A percentile compares a stretch with the other conserved stretches of the same genome.
These are phyloP conservation scores for Ceratobasidium papillatum DNA, from an alignment of 1,284 basidiomycete species.

Conservation along the genomic window DNA sequence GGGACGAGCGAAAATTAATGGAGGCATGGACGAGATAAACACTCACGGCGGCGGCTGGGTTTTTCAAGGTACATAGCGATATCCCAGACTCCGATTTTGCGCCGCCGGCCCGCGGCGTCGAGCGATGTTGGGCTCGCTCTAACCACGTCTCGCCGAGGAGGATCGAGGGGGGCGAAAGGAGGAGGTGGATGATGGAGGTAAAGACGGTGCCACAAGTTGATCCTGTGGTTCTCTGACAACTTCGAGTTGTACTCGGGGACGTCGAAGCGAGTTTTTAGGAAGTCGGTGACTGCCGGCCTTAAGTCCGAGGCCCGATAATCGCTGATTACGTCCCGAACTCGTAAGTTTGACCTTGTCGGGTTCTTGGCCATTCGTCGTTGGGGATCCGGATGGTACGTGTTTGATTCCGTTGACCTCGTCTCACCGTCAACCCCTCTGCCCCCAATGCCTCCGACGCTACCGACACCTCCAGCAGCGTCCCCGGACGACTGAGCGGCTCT, in stretches of 20 bases:
- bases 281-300: not conserved
- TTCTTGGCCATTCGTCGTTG: not conserved
- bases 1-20: too few relatives aligned
- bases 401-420: not conserved
- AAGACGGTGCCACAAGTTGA: constrained; percentile 25
- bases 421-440: not conserved
- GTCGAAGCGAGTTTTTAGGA: not conserved
- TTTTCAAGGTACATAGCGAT: constrained; percentile 5
- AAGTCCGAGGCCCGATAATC: not conserved
- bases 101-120: constrained; percentile 44
- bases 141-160: constrained; percentile 4
- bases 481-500: not conserved
- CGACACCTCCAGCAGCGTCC: too few relatives aligned
- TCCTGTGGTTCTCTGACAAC: not conserved
- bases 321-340: not conserved
- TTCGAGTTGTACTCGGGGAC: not conserved
- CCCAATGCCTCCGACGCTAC: not conserved
- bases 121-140: not conserved
- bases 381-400: constrained; percentile 5
- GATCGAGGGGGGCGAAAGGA: constrained; percentile 27
- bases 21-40: not conserved
- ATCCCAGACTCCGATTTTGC: constrained; percentile 46
- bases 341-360: not conserved
- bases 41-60: not conserved
- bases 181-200: constrained; percentile 8